Percentiles rank a stretch among this genome's conserved stretches.
Evolutionary conservation across 371 early-diverging fungal genomes (phyloP).

Genomic region (Mucor saturninus): DNA sequence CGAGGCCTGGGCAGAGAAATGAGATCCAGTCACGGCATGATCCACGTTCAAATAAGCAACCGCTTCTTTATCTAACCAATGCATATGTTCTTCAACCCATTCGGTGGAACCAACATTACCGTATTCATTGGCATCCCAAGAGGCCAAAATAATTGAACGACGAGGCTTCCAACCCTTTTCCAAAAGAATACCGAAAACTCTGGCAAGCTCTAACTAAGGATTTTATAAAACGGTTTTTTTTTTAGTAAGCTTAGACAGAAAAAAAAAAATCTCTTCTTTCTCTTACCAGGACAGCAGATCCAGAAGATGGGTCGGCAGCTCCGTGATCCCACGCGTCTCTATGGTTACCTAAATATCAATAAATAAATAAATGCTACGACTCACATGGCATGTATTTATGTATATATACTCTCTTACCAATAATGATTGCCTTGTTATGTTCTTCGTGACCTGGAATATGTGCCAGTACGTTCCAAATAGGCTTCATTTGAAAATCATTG

Average conservation of each 20-base stretch:
- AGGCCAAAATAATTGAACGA: constrained; percentile 66
- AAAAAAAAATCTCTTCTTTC: neutral
- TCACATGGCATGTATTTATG: neutral
- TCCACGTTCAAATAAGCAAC: constrained; percentile 70
- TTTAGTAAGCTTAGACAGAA: neutral
- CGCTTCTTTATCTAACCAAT: constrained; percentile 57
- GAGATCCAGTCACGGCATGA: constrained; percentile 49
- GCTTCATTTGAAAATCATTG: constrained; percentile 57
- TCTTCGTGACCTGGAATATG: constrained; percentile 63
- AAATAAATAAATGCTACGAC: neutral
- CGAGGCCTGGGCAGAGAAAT: constrained; percentile 55
- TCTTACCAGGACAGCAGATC: constrained; percentile 61
- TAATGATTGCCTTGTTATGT: constrained; percentile 58
- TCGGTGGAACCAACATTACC: constrained; percentile 72
- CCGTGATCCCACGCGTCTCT: constrained; percentile 74
- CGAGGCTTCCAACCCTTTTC: constrained; percentile 71
- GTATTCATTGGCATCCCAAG: constrained; percentile 77
- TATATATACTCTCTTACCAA: constrained; percentile 37
- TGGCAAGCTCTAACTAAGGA: constrained; percentile 58
- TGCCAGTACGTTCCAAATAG: constrained; percentile 71
- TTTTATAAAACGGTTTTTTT: neutral
- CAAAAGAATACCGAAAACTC: constrained; percentile 57
- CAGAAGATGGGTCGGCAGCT: constrained; percentile 72
- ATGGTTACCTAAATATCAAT: constrained; percentile 53
- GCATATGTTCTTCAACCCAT: constrained; percentile 69